Base-by-base conservation (phyloP, 177 flowering plant species). In the Vitis hybrid region DNA sequence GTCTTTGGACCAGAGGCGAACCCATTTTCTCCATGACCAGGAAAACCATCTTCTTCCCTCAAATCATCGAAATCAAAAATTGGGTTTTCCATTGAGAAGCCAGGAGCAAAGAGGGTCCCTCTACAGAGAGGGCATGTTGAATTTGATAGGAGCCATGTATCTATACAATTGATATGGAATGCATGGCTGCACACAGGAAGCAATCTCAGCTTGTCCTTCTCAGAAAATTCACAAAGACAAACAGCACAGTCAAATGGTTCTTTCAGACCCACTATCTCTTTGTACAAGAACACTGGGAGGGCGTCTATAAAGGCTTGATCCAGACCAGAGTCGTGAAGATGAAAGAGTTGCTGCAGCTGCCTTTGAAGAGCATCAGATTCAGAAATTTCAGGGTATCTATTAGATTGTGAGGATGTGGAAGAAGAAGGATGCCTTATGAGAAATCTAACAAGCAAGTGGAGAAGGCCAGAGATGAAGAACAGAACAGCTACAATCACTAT, bases 181-280 rank as follows among this genome's bases (percentile, higher is more conserved):
- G 91, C 91, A 79, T 87, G 91, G 71, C 89, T 82, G 69, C 91
- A 87, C 58, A 68, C 68, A 15, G 91, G 91, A 68, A 87, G 86
- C 77, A 87, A 73, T 65, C 91, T 79, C 55, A 87, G 74, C 70
- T 81, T 80, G 71, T 87, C 91, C 61, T 82, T 81, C 49, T 79
- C 84, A 50, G 80, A 51, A 63, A 87, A 87, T 49, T 84, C 89
- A 72, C 83, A 81, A 26, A 87, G 70, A 73, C 91, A 87, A 64
- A 87, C 89, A 18, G 91, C 86, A 74, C 91, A 87, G 74, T 87
- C 91, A 76, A 86, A 84, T 9, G 84, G 87, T 76, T 86, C 89
- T 53, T 83, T 84, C 14, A 81, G 63, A 64, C 91, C 91, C 52
- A 80, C 82, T 14, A 87, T 76, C 67, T 87, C 89, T 62, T 76